Evolutionary conservation across 225 moss, liverwort and hornwort species (phyloP), one percentile per base, ranked within the genome.

Genomic region (Bryoerythrophyllum caledonicum): DNA sequence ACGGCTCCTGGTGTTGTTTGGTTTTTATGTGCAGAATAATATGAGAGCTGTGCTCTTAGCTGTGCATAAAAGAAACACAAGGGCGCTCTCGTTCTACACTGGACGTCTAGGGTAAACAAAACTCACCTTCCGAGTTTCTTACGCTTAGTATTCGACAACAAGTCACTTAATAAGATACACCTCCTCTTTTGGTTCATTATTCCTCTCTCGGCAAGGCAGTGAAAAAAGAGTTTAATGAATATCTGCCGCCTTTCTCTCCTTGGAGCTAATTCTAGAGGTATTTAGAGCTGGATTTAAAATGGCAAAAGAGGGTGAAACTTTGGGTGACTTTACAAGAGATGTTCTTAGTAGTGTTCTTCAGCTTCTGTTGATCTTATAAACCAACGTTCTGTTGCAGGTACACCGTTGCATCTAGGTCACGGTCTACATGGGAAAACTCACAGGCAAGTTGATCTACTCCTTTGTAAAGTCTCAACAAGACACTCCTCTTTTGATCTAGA

Each of bases 21-120:
- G 41, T 66, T 37, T 44, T 38, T 56, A 6, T 51, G 72, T 79
- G 77, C 96, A 99, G 95, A 92, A 95, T 83, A 82, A 85, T 55
- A 91, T 99, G 91, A 95, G 91, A 84, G 95, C 90, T 44, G 83
- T 99, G 19, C 79, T 99, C 55, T 83, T 93, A 63, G 91, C 91
- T 48, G 95, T 99, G 48, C 99, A 99, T 58, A 99, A 99, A 83
- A 86, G 83, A 49, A 99, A 99, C 75, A 78, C 88, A 11, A 86
- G 85, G 71, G 95, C 99, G n/a, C 64, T 92, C 52, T 54, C 63
- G 26, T 99, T 99, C 70, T 99, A 93, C 77, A 84, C 88, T 60
- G 79, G 78, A 51, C 88, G 90, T 80, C 63, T 99, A 68, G 91
- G 95, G 94, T 94, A 78, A 62, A 20, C 5, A 61, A 17, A 1